Evolutionary conservation across 345 rosid genomes (phyloP).

Genomic region (Laguncularia racemosa): DNA sequence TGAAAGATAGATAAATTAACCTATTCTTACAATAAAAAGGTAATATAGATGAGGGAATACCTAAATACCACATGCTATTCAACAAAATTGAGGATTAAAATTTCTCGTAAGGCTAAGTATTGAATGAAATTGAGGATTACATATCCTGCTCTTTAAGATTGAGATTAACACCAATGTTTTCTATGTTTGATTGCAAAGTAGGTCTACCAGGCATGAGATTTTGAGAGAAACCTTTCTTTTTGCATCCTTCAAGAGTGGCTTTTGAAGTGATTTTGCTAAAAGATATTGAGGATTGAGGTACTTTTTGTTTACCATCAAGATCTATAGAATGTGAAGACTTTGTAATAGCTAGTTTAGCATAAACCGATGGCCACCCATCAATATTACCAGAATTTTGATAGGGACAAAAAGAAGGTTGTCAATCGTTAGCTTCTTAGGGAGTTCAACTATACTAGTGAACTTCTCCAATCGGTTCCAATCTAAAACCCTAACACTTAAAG

Average conservation of each 20-base stretch:
- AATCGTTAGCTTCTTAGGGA: conserved; percentile 9
- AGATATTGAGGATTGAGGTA: too few relatives aligned
- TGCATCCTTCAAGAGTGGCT: conserved; percentile 3
- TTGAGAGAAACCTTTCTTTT: conserved; percentile 6
- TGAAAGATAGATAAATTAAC: conserved; percentile 1
- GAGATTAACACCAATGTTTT: conserved; percentile 2
- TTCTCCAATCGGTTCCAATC: conserved; percentile 75
- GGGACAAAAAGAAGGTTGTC: conserved; percentile 17
- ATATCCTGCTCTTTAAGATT: conserved; percentile 10
- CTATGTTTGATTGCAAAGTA: conserved; percentile 6
- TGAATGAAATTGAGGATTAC: too few relatives aligned
- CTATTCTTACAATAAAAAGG: too few relatives aligned
- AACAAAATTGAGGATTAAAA: too few relatives aligned
- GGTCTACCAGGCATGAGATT: background rate
- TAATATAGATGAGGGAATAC: too few relatives aligned
- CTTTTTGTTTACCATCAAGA: too few relatives aligned
- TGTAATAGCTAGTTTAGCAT: too few relatives aligned
- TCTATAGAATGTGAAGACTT: too few relatives aligned
- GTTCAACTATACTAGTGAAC: conserved; percentile 23
- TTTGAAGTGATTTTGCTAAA: too few relatives aligned
- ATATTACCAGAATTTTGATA: conserved; percentile 14
- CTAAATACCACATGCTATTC: too few relatives aligned
- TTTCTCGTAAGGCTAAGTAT: too few relatives aligned
- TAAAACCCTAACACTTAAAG: conserved; percentile 78
- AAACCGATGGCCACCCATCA: conserved; percentile 7